These are phyloP conservation scores for Reticulascus tulasneorum DNA, from an alignment of 2,329 filamentous ascomycete genomes.

Conservation along the genomic window DNA sequence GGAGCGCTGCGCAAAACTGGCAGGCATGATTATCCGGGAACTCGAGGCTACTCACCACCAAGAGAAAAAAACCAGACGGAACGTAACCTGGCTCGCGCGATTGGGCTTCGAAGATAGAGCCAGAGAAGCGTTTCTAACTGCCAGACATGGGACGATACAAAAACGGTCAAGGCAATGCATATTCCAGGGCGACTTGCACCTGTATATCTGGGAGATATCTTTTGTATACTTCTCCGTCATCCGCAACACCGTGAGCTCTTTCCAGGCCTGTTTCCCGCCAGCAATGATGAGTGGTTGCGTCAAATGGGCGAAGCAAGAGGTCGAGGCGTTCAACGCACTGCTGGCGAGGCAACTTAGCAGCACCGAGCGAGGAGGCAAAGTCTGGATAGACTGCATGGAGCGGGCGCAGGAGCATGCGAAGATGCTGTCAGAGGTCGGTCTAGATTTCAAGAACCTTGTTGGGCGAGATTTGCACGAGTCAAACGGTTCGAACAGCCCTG, in stretches of 20 bases:
- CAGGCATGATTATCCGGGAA: constrained; percentile 70
- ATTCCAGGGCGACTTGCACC: constrained; percentile 87
- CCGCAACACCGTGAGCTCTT: constrained; percentile 86
- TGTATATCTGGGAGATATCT: constrained; percentile 92
- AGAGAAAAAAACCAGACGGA: constrained; percentile 70
- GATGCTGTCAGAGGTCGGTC: constrained; percentile 76
- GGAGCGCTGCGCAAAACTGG: constrained; percentile 74
- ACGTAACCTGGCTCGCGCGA: constrained; percentile 78
- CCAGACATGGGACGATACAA: constrained; percentile 72
- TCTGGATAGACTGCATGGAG: constrained; percentile 81
- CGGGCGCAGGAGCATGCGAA: constrained; percentile 75
- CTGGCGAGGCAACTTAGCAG: constrained; percentile 82
- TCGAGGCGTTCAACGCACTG: constrained; percentile 84
- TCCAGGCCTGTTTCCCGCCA: constrained; percentile 80
- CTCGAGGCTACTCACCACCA: constrained; percentile 75
- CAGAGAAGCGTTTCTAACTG: constrained; percentile 78
- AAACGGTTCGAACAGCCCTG: constrained; percentile 22
- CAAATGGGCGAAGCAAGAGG: constrained; percentile 95
- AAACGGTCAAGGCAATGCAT: constrained; percentile 87
- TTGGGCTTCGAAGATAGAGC: constrained; percentile 89
- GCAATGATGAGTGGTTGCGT: constrained; percentile 91
- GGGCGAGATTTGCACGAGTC: constrained; percentile 49
- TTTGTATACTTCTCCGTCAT: constrained; percentile 96
- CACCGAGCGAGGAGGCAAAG: constrained; percentile 68
- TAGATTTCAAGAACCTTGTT: constrained; percentile 84